Evolutionary conservation across 1,284 basidiomycete species (phyloP), one percentile per base, ranked within the genome.

Genomic region (Uromyces viciae-fabae): DNA sequence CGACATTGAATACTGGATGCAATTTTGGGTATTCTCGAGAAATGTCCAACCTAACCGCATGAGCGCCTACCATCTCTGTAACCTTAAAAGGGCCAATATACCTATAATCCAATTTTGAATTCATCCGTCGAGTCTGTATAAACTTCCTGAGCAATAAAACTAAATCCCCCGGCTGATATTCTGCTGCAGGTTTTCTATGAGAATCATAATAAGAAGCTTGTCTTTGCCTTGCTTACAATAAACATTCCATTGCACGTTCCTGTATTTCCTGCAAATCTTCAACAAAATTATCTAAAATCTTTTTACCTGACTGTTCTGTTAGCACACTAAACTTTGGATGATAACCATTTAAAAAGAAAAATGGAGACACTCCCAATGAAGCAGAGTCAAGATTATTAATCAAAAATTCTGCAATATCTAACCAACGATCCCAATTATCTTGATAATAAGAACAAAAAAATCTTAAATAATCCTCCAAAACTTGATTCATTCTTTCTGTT

Each of bases 401-500:
- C 14, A 14, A 52, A 14, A 52, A n/a, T 52, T 52, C 49, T 52
- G 49, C 49, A 14, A 83, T 52, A 1, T 82, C 78, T 9, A 86
- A 75, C 64, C 77, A 83, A 0, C 82, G 62, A 5, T 11, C 31
- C 86, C 84, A 86, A 68, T 84, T 77, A n/a, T 83, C 66, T 49
- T 83, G 81, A 22, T 80, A 1, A 69, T 84, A 76, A 25, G 68
- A 25, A 17, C 43, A 58, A 68, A 82, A 85, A 46, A 38, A 38
- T 3, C 82, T 78, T 22, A 84, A 75, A 49, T 81, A 83, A 75
- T 28, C 60, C 58, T 77, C 64, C 43, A 66, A 54, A 3, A 43
- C 33, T 69, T 77, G 75, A 56, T 77, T 77, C 15, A 46, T 68
- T 0, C 49, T n/a, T 33, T 77, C 64, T 33, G 75, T 76, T 31